Evolutionary conservation across 495 filamentous ascomycete genomes (phyloP), one percentile per base, ranked within the genome.

Genomic region (Rusavskia elegans): DNA sequence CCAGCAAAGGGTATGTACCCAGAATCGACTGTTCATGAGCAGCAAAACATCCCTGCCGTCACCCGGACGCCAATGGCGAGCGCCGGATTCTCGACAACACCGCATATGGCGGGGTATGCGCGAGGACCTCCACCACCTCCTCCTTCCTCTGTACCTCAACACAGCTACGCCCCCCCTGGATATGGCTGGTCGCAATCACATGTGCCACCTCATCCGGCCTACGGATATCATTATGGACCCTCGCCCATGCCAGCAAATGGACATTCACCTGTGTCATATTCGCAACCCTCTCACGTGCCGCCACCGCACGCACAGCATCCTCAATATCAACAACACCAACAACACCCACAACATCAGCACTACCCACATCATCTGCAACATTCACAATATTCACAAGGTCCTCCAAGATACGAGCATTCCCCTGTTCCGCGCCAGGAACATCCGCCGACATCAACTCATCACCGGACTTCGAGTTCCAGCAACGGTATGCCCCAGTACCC

Each of bases 1-100:
- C 89, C 89, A 8, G 73, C 78, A 36, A 95, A 95, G 65, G 88
- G 87, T 57, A 84, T 98, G 72, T 98, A 98, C 62, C 93, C 93
- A 2, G 92, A 98, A 65, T 90, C 93, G 5, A 95, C 89, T n/a
- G 76, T 96, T 35, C 84, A 87, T 58, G 92, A 96, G 53, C 76
- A 82, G 50, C 77, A 80, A 56, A 83, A 76, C 49, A 74, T 84
- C 45, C 74, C 81, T 35, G 69, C 80, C 13, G 79, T 82, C 2
- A 81, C 81, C 20, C 73, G 79, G 27, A 72, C 75, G 2, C 79
- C 81, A 1, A 82, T 83, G 79, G 61, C 63, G 23, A 76, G 72
- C 37, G 71, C 77, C 8, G 65, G 57, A 35, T 81, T 77, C 55
- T 61, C 71, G 5, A 71, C 75, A 16, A 64, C 71, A 36, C 70